Base-by-base conservation (phyloP, 2,329 filamentous ascomycete genomes). In the Myriosclerotinia curreyana region DNA sequence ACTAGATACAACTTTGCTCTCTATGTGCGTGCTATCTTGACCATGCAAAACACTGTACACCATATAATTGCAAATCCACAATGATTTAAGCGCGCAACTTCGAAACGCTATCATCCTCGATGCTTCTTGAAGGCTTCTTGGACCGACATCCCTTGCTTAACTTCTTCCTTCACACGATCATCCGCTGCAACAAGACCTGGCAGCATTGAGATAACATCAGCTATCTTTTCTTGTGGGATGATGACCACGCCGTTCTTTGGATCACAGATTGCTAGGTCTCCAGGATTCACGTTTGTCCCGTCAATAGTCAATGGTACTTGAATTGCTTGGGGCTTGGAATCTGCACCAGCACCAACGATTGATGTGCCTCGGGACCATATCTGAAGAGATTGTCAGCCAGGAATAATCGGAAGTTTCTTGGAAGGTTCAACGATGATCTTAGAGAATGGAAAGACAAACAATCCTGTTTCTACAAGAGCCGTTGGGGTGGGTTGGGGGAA, bases 211-310 rank as follows among this genome's bases (percentile, higher is more conserved):
- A 90, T 71, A 25, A 91, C 83, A 55, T 82, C 80, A 14, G 81
- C 79, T 12, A 91, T 73, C 70, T 85, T 83, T 42, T 80, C 81
- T 55, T 78, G 77, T 1, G 89, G 89, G 64, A 92, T 88, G 36
- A 84, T 80, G 15, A 90, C 88, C 1, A 89, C 83, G 0, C 87
- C 89, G 68, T 91, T 89, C n/a, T 79, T 77, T 5, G 85, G 81
- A 73, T 92, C 90, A 64, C 85, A 83, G 75, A 91, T 86, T 53
- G 90, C 79, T 46, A 92, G 80, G 74, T 92, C 90, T 9, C 88
- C 87, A 74, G 77, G 80, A 22, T 69, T 73, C 56, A 82, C 74
- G 44, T 75, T 66, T 50, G 78, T 77, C 49, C 78, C 79, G 52
- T 79, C 75, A 53, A 82, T 76, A 22, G 77, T 68, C 22, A 82